Percentiles rank a stretch among this genome's conserved stretches.
phyloP scores from a whole-genome alignment of 306 rosid species.

The Hippophae rhamnoides region DNA sequence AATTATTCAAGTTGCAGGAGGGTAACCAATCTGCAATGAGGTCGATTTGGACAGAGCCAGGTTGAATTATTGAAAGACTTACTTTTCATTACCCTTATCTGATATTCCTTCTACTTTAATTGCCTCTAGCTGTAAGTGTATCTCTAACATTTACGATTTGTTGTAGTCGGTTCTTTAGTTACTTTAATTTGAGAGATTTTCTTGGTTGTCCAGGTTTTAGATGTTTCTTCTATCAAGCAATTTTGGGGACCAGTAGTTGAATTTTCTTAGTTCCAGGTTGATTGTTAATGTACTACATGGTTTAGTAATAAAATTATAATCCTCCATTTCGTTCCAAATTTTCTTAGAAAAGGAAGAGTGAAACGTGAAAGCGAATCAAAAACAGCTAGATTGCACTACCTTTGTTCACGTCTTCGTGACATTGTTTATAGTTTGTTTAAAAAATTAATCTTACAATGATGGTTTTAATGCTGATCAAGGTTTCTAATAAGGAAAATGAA shows the following conservation, averaged over 20 bases:
- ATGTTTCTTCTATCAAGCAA: slow-evolving; percentile 3
- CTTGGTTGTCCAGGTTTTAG: slow-evolving; percentile 8
- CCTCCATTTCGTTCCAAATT: too few species aligned
- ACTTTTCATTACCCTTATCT: slow-evolving; percentile 5
- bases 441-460: too few species aligned
- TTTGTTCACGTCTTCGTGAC: too few species aligned
- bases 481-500: too few species aligned
- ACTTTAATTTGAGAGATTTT: slow-evolving; percentile 12
- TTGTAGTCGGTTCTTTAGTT: slow-evolving; percentile 15
- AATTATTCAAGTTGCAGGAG: slow-evolving; percentile 28
- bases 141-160: not conserved
- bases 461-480: too few species aligned
- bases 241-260: slow-evolving; percentile 16
- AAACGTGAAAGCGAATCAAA: too few species aligned
- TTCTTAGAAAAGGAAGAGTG: too few species aligned
- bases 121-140: slow-evolving; percentile 25
- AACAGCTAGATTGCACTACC: too few species aligned
- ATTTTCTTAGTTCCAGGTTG: not conserved
- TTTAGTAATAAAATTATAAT: too few species aligned
- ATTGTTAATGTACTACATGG: not conserved
- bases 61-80: slow-evolving; percentile 27
- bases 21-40: slow-evolving; percentile 24
- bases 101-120: not conserved
- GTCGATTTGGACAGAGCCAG: slow-evolving; percentile 20
- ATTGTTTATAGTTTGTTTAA: too few species aligned